Base-by-base conservation (phyloP, 2,329 filamentous ascomycete genomes). In the Phoma sp. region DNA sequence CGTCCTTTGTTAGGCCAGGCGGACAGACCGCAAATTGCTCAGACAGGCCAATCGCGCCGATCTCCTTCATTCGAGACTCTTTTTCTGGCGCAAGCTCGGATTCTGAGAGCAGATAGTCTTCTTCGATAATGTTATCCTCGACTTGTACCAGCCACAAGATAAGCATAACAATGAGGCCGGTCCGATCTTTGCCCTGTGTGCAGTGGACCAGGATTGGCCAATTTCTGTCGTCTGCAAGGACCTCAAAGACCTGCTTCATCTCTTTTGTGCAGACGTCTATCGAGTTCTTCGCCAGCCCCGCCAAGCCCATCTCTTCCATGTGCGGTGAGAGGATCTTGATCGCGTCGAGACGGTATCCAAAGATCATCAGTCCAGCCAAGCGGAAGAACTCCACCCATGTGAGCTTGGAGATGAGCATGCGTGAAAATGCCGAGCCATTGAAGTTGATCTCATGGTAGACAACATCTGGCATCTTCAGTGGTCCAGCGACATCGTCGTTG, bases 141-240 rank as follows among this genome's bases (percentile, higher is more conserved):
- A 89, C 70, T 25, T 69, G 76, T 3, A 89, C 78, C 9, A 89
- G 76, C 65, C 93, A 79, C 18, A 96, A 76, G 0, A 89, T 74
- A 4, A 96, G 77, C 36, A 89, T 78, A 4, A 91, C 79, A 9
- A 90, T 79, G 10, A 96, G 77, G 0, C 92, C 92, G 1, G 86
- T 92, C 2, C 92, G 84, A 68, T 96, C 92, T 71, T 96, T 96
- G 53, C 92, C 92, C 67, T 96, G 91, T 0, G 91, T 95, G 73
- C 92, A 96, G 73, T 96, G 91, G 2, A 95, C 77, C 7, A 96
- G 70, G 1, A 87, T 74, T 0, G 91, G 91, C 59, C 86, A 85
- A 13, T 79, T 80, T 0, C 72, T 62, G 2, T 78, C 70, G 1
- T 80, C 70, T 8, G 80, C 75, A 23, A 85, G 72, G 6, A 83